Evolutionary conservation across 2,329 filamentous ascomycete genomes (phyloP), one percentile per base, ranked within the genome.

Genomic region (Sclerotinia trifoliorum): DNA sequence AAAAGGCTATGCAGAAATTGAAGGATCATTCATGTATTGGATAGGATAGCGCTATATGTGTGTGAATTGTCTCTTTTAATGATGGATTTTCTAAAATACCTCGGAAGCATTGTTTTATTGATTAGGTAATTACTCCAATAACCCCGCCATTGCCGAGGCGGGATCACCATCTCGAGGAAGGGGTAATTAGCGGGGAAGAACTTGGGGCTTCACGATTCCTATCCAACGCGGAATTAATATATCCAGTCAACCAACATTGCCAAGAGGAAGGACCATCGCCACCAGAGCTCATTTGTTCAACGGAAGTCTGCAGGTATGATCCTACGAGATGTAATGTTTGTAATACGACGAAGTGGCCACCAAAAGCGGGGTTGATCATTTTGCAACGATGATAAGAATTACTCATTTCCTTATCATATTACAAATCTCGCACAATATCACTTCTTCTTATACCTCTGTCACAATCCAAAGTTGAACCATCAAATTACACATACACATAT

Each of bases 111-210:
- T 57, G 21, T 17, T 39, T 24, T 17, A 4, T 35, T 32, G 24
- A 21, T 48, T 24, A 13, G 35, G 35, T 35, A 35, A 35, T 32
- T 35, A 42, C 11, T 42, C 39, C n/a, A n/a, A n/a, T 1, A 48
- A 32, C 39, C 24, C 32, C 19, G 8, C 35, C 35, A 13, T 24
- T n/a, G 5, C 42, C 35, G 7, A 6, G 7, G 35, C 35, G 58
- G 44, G 58, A 35, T 48, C 10, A 48, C 15, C 58, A 61, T 17
- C 29, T 61, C 26, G 21, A 61, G 58, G 58, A 61, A 44, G 57
- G 57, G 57, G n/a, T 61, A 61, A 61, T 61, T 35, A 48, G 58
- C 48, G 58, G 58, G 54, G 35, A 35, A 35, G 35, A 35, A 35
- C 35, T 35, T 44, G 24, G 21, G 17, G 2, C 21, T 35, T n/a